These are phyloP conservation scores for Metschnikowia continentalis DNA, from an alignment of 805 yeast genomes.

Conservation along the genomic window DNA sequence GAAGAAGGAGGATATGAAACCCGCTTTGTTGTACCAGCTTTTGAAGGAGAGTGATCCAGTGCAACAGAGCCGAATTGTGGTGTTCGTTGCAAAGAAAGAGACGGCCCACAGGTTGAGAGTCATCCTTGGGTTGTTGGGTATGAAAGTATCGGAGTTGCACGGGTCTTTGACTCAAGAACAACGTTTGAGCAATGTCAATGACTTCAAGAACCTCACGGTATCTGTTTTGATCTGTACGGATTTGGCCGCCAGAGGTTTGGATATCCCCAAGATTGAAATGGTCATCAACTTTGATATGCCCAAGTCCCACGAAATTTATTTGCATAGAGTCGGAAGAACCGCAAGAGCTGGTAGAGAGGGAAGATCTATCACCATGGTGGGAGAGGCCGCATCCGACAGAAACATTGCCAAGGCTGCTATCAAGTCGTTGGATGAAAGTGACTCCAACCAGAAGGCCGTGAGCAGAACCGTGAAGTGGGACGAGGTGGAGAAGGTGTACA, in stretches of 20 bases:
- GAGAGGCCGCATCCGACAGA: slow-evolving; percentile 85
- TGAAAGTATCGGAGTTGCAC: slow-evolving; percentile 75
- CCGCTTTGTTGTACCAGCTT: slow-evolving; percentile 74
- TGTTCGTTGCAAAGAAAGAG: slow-evolving; percentile 89
- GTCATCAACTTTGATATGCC: slow-evolving; percentile 97
- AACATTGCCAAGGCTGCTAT: slow-evolving; percentile 87
- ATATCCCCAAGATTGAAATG: slow-evolving; percentile 94
- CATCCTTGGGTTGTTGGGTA: slow-evolving; percentile 66
- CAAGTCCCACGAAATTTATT: slow-evolving; percentile 79
- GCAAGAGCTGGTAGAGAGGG: slow-evolving; percentile 99
- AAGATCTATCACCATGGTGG: slow-evolving; percentile 87
- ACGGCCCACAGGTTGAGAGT: slow-evolving; percentile 84
- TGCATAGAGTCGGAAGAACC: slow-evolving; percentile 98
- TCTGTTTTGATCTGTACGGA: slow-evolving; percentile 94
- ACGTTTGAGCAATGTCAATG: slow-evolving; percentile 78
- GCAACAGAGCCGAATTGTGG: slow-evolving; percentile 71
- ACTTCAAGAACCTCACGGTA: slow-evolving; percentile 75
- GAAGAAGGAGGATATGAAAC: slow-evolving; percentile 78
- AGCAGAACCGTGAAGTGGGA: slow-evolving; percentile 91
- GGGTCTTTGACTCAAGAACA: slow-evolving; percentile 89
- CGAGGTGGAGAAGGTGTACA: slow-evolving; percentile 66
- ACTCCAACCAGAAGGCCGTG: slow-evolving; percentile 53
- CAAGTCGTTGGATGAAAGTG: slow-evolving; percentile 48
- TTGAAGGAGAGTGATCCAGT: slow-evolving; percentile 61
- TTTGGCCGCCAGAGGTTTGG: slow-evolving; percentile 98